Base-by-base conservation (phyloP, 2,329 filamentous ascomycete species). In the Sphaerostilbella broomeana region DNA sequence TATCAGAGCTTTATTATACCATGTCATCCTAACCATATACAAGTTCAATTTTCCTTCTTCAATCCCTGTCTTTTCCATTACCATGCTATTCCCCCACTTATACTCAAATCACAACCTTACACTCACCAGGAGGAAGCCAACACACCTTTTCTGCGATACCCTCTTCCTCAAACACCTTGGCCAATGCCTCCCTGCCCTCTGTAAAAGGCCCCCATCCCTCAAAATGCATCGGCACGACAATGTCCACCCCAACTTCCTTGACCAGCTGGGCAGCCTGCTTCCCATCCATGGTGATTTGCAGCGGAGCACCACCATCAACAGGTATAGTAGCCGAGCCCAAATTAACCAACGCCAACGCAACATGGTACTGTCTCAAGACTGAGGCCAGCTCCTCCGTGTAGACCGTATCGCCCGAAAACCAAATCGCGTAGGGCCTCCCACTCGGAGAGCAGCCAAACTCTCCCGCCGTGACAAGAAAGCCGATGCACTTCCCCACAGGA, bases 351-450 rank as follows among this genome's bases (percentile, higher is more conserved):
- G 66, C 64, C 6, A 56, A 56, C 5, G 49, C 46, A 8, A 70
- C 44, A 35, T 68, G 60, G 36, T 50, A 70, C 28, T 42, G 45
- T 1, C 62, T 52, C 1, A 50, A 40, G 24, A 69, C 63, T 6
- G 45, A 31, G 1, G 48, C 40, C 4, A 67, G 53, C 45, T 70
- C 66, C 2, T 62, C 53, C 0, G 69, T 49, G 39, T 71, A 70
- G 4, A 72, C 59, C 0, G 68, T 73, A 42, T 73, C 69, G 1
- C 69, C 68, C 0, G 68, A 62, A 49, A 73, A 68, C 44, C 65
- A 73, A 6, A 72, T 60, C 2, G 60, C 69, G 40, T 72, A 72
- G 0, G 64, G 68, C 0, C 47, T 47, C 0, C 63, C 62, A 4
- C 62, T 51, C 4, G 50, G 45, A 7, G 44, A 38, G n/a, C n/a